Evolutionary conservation across 768 basidiomycete genomes (phyloP).

Genomic region (Tremella yokohamensis): DNA sequence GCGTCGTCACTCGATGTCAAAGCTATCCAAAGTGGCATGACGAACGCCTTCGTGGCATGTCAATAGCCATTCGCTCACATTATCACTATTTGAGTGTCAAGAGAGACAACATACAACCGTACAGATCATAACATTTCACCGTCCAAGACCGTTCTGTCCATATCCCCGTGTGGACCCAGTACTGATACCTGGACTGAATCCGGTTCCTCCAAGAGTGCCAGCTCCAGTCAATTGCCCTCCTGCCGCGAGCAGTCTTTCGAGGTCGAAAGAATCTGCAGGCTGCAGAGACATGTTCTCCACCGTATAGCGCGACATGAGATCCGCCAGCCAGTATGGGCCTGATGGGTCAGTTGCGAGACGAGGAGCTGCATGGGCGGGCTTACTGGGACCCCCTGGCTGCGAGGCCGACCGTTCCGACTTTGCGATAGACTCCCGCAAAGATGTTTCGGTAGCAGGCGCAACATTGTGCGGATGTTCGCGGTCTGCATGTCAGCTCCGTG

Average conservation of each 20-base stretch:
- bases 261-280: constrained; percentile 36
- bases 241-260: constrained; percentile 29
- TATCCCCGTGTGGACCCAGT: too few relatives aligned
- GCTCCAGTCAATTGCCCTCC: neutral
- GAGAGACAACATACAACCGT: too few relatives aligned
- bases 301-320: constrained; percentile 40
- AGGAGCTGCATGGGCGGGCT: constrained; percentile 3
- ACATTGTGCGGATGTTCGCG: constrained; percentile 36
- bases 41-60: too few relatives aligned
- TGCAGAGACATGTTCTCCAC: constrained; percentile 42
- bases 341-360: neutral
- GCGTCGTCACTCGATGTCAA: too few relatives aligned
- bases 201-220: too few relatives aligned
- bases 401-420: constrained; percentile 21
- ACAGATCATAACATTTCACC: too few relatives aligned
- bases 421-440: constrained; percentile 40
- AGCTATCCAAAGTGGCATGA: too few relatives aligned
- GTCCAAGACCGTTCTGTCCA: too few relatives aligned
- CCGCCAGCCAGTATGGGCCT: constrained; percentile 41
- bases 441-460: constrained; percentile 38
- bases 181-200: too few relatives aligned
- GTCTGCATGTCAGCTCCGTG: constrained; percentile 15
- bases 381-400: constrained; percentile 24
- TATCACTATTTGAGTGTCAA: too few relatives aligned
- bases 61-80: too few relatives aligned